Evolutionary conservation across 805 yeast species (phyloP).

Genomic region (Lachancea thermotolerans): DNA sequence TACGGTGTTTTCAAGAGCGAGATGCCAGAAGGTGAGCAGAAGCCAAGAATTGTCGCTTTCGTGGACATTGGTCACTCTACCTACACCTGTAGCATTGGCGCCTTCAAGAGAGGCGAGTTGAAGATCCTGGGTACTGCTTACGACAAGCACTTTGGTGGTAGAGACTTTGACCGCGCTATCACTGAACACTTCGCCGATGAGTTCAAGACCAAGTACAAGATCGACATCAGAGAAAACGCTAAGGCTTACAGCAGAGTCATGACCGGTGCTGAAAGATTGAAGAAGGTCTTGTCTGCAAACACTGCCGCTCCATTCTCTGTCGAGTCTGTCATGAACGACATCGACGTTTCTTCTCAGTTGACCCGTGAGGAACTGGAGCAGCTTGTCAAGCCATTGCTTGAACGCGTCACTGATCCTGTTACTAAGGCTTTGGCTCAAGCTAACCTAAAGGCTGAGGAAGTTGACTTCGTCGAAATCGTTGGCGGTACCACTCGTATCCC

Average conservation of each 20-base stretch:
- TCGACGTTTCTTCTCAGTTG: constrained; percentile 86
- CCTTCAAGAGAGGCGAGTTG: constrained; percentile 94
- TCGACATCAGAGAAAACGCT: constrained; percentile 83
- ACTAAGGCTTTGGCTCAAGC: constrained; percentile 78
- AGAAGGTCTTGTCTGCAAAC: constrained; percentile 96
- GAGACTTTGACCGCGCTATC: constrained; percentile 90
- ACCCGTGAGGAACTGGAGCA: constrained; percentile 91
- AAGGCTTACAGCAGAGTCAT: constrained; percentile 93
- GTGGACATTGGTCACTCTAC: constrained; percentile 97
- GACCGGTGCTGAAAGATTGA: constrained; percentile 84
- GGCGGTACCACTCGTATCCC: constrained; percentile 99
- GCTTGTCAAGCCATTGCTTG: constrained; percentile 73
- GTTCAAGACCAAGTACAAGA: constrained; percentile 86
- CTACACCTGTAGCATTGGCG: constrained; percentile 81
- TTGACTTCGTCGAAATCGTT: constrained; percentile 88
- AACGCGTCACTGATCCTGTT: constrained; percentile 69
- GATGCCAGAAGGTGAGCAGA: constrained; percentile 75
- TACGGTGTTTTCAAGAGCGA: constrained; percentile 98
- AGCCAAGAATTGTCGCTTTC: constrained; percentile 83
- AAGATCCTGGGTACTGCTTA: constrained; percentile 86
- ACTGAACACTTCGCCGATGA: constrained; percentile 93
- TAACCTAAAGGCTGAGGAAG: constrained; percentile 59
- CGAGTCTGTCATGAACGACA: constrained; percentile 95
- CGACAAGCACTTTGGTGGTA: constrained; percentile 97
- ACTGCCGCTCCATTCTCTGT: constrained; percentile 87